phyloP scores from a whole-genome alignment of 805 yeast species.

The Nakazawaea siamensis region DNA sequence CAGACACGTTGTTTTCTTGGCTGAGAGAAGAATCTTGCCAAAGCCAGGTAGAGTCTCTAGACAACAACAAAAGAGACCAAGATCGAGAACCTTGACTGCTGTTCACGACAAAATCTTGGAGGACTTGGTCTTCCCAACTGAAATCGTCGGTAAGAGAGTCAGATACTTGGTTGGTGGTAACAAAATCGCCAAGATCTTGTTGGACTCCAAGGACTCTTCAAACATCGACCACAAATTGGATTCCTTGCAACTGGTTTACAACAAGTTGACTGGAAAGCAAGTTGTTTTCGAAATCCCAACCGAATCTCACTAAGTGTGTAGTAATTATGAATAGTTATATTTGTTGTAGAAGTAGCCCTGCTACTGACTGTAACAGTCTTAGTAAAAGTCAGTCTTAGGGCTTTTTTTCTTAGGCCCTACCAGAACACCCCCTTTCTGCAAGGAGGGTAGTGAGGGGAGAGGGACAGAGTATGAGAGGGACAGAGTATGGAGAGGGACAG shows the following conservation, averaged over 20 bases:
- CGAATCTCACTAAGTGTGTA: slow-evolving; percentile 32
- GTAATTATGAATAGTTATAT: slow-evolving; percentile 2
- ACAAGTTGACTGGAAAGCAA: slow-evolving; percentile 98
- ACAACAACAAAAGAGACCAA: slow-evolving; percentile 97
- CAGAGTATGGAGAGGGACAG: too few species aligned
- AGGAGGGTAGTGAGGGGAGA: too few species aligned
- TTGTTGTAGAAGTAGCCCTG: too few species aligned
- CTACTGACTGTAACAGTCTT: too few species aligned
- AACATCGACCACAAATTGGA: slow-evolving; percentile 98
- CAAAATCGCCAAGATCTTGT: slow-evolving; percentile 95
- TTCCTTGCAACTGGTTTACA: slow-evolving; percentile 98
- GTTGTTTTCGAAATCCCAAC: slow-evolving; percentile 93
- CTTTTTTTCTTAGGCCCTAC: too few species aligned
- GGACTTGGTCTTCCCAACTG: slow-evolving; percentile 99
- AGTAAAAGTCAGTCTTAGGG: too few species aligned
- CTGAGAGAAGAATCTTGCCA: slow-evolving; percentile 99
- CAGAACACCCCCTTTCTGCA: too few species aligned
- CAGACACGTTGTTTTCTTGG: slow-evolving; percentile 98
- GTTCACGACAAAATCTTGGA: slow-evolving; percentile 98
- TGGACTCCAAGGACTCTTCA: slow-evolving; percentile 96
- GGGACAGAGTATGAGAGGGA: too few species aligned
- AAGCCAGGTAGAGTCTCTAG: slow-evolving; percentile 95
- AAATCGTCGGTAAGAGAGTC: slow-evolving; percentile 98
- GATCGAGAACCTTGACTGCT: slow-evolving; percentile 98
- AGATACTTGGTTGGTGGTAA: slow-evolving; percentile 98